Conservation (phyloP, 352 stramenopile genomes). For the Phytophthora palmivora region DNA sequence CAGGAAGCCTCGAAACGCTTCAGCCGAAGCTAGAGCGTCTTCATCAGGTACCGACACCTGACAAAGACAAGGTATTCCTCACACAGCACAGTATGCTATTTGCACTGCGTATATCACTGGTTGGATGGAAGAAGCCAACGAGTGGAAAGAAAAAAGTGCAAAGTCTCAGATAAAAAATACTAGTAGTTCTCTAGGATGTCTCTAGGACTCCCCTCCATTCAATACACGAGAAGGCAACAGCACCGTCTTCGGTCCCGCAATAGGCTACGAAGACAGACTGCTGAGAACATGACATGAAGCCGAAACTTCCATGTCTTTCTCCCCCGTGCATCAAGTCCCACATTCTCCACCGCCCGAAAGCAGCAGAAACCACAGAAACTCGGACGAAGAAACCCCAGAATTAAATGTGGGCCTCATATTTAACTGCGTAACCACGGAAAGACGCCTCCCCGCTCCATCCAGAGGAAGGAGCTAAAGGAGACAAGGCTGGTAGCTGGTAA, state of each 20-base stretch:
- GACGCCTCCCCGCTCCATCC: slow-evolving; percentile 27
- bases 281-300: slow-evolving; percentile 36
- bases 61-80: slow-evolving; percentile 37
- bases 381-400: slow-evolving; percentile 43
- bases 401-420: slow-evolving; percentile 74
- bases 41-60: slow-evolving; percentile 28
- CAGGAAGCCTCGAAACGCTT: slow-evolving; percentile 25
- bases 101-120: slow-evolving; percentile 88
- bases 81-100: slow-evolving; percentile 55
- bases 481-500: slow-evolving; percentile 74
- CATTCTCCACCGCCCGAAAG: slow-evolving; percentile 13
- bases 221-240: slow-evolving; percentile 53
- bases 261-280: slow-evolving; percentile 46
- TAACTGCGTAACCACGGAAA: slow-evolving; percentile 69
- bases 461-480: slow-evolving; percentile 29
- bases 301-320: slow-evolving; percentile 29
- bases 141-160: slow-evolving; percentile 82
- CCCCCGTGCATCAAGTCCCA: slow-evolving; percentile 39
- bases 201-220: slow-evolving; percentile 45
- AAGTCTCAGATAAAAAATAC: slow-evolving; percentile 10
- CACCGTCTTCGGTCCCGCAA: slow-evolving; percentile 45
- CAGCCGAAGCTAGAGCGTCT: slow-evolving; percentile 15
- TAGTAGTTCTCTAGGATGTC: slow-evolving; percentile 34
- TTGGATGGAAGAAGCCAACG: slow-evolving; percentile 47
- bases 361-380: slow-evolving; percentile 23